These are phyloP conservation scores for Trypanosoma grayi DNA, from an alignment of 208 protist species.

Conservation along the genomic window DNA sequence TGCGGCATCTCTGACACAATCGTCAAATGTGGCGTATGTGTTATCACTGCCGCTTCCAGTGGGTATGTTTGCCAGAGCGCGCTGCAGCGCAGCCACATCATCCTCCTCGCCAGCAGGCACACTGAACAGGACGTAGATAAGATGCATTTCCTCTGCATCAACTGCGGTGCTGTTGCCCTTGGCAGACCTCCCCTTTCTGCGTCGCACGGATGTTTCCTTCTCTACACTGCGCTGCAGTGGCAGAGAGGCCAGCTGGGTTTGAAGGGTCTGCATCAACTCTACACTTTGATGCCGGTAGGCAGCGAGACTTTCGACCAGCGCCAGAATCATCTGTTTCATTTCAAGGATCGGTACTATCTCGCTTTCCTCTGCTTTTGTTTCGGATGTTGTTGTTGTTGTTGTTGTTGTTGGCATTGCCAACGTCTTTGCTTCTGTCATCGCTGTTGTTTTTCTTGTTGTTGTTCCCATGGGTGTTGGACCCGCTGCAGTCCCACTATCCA, in stretches of 20 bases:
- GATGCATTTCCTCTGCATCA: not conserved
- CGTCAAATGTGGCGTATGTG: slow-evolving; percentile 4
- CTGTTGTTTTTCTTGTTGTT: not conserved
- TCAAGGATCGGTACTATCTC: slow-evolving; percentile 1
- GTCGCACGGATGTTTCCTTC: not conserved
- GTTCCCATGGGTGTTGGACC: not conserved
- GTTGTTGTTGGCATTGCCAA: not conserved
- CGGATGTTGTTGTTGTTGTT: not conserved
- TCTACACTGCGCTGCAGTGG: not conserved
- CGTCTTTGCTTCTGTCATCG: no score
- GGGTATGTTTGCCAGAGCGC: not conserved
- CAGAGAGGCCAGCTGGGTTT: not conserved
- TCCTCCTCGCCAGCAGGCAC: not conserved
- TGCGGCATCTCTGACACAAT: slow-evolving; percentile 4
- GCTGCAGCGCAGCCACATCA: not conserved
- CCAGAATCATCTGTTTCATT: not conserved
- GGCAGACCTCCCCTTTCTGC: not conserved
- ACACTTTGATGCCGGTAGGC: not conserved
- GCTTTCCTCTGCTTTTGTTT: not conserved
- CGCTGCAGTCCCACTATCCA: not conserved
- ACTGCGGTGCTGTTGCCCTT: not conserved
- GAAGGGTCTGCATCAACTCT: not conserved
- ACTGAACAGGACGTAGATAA: not conserved
- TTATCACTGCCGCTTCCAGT: not conserved
- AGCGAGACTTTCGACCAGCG: not conserved